Evolutionary conservation across 2,329 filamentous ascomycete species (phyloP).

Genomic region (Fusarium ramigenum): DNA sequence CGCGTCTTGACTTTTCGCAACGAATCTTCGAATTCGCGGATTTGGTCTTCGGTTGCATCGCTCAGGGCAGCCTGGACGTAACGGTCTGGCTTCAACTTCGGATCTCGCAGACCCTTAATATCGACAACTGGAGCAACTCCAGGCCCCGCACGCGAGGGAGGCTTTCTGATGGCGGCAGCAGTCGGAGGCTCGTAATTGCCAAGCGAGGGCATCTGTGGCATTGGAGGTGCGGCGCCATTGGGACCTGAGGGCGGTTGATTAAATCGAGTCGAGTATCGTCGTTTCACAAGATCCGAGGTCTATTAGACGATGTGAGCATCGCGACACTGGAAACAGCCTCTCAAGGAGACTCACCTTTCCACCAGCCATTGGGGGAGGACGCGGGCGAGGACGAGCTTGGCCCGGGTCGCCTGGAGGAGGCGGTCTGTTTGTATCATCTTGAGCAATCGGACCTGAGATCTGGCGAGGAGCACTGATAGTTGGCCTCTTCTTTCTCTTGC

Average conservation of each 20-base stretch:
- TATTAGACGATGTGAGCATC: constrained; percentile 45
- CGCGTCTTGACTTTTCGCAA: constrained; percentile 80
- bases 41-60: constrained; percentile 88
- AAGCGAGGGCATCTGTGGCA: constrained; percentile 72
- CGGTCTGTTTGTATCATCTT: constrained; percentile 54
- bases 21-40: constrained; percentile 80
- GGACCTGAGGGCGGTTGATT: constrained; percentile 78
- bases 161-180: constrained; percentile 52
- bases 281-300: constrained; percentile 88
- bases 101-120: constrained; percentile 79
- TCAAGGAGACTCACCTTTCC: constrained; percentile 60
- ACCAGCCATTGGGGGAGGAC: constrained; percentile 61
- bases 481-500: constrained; percentile 69
- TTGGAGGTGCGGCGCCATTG: constrained; percentile 72
- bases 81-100: constrained; percentile 80
- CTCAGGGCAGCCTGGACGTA: constrained; percentile 79
- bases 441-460: constrained; percentile 68
- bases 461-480: constrained; percentile 70
- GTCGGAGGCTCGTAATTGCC: constrained; percentile 66
- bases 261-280: constrained; percentile 92
- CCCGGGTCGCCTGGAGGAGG: constrained; percentile 39
- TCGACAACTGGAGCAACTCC: constrained; percentile 75
- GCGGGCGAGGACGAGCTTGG: constrained; percentile 52
- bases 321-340: background rate
- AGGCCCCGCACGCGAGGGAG: constrained; percentile 57